phyloP scores from a whole-genome alignment of 106 monocot genomes.

The Dendrobium officinale region DNA sequence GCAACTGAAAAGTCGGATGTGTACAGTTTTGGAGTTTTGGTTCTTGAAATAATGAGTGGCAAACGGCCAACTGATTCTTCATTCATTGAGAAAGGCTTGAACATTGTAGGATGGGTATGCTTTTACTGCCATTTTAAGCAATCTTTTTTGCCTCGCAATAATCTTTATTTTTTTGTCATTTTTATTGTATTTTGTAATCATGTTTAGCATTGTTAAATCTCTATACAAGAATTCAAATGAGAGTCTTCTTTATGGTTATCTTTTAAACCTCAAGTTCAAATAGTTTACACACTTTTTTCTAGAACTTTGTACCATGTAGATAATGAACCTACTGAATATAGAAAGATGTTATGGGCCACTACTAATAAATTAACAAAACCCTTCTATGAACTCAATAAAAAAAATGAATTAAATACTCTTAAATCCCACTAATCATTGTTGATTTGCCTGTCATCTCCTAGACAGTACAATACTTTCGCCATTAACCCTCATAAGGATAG shows the following conservation, averaged over 20 bases:
- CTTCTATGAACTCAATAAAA: too few species aligned
- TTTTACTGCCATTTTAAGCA: background rate
- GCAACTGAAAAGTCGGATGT: conserved; percentile 98
- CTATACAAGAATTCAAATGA: background rate
- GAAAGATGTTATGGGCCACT: too few species aligned
- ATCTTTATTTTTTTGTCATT: background rate
- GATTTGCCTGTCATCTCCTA: too few species aligned
- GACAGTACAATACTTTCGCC: too few species aligned
- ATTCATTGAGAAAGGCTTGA: conserved; percentile 93
- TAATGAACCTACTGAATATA: too few species aligned
- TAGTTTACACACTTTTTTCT: too few species aligned
- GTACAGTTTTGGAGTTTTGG: conserved; percentile 92
- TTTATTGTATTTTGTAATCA: background rate
- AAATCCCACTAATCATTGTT: too few species aligned
- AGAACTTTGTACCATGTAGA: too few species aligned
- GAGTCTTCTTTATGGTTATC: background rate
- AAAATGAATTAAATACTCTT: too few species aligned
- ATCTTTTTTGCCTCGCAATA: background rate
- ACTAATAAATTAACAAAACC: too few species aligned
- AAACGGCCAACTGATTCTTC: conserved; percentile 95
- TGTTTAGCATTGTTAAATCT: background rate
- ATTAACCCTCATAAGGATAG: background rate
- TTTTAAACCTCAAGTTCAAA: too few species aligned
- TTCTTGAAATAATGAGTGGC: conserved; percentile 91
- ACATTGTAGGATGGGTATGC: conserved; percentile 96